A percentile compares a stretch with the other conserved stretches of the same genome.
Conservation (phyloP, 2,329 filamentous ascomycete genomes). For the Pyricularia sp. region DNA sequence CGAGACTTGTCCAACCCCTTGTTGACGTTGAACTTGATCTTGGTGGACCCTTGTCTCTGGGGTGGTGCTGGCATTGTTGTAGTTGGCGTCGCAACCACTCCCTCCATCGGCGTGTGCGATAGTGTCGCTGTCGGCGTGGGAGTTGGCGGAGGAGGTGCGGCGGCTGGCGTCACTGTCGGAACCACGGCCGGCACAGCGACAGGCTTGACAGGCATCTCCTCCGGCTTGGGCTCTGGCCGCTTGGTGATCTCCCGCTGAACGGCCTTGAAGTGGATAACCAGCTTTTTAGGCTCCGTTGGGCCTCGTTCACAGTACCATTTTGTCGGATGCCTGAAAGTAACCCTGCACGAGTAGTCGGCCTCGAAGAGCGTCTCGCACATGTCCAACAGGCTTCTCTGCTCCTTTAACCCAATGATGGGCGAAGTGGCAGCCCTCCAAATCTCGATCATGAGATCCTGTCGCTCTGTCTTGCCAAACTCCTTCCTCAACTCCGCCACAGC, state of each 20-base stretch:
- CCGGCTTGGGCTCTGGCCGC: background rate
- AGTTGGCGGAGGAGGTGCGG: background rate
- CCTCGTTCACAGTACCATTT: slow-evolving; percentile 29
- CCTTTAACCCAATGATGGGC: slow-evolving; percentile 32
- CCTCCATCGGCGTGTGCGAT: background rate
- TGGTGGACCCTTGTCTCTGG: slow-evolving; percentile 10
- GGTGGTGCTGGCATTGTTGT: slow-evolving; percentile 6
- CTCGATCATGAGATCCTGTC: slow-evolving; percentile 31
- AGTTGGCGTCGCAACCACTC: background rate
- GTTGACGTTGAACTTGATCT: slow-evolving; percentile 12
- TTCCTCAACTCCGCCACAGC: slow-evolving; percentile 40
- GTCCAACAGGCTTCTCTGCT: slow-evolving; percentile 40
- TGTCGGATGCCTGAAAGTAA: slow-evolving; percentile 36
- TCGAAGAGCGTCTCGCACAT: slow-evolving; percentile 41
- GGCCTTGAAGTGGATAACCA: slow-evolving; percentile 10
- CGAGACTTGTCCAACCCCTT: slow-evolving; percentile 5
- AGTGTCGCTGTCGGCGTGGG: background rate
- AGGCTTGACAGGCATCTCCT: background rate
- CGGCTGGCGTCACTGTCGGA: background rate
- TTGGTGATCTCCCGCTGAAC: slow-evolving; percentile 9
- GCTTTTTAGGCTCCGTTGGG: slow-evolving; percentile 8
- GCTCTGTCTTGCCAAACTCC: slow-evolving; percentile 23
- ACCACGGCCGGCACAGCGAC: background rate
- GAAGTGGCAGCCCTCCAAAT: slow-evolving; percentile 42
- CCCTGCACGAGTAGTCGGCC: slow-evolving; percentile 32